These are phyloP conservation scores for Bruguiera gymnorhiza DNA, from an alignment of 345 rosid genomes.

Conservation along the genomic window DNA sequence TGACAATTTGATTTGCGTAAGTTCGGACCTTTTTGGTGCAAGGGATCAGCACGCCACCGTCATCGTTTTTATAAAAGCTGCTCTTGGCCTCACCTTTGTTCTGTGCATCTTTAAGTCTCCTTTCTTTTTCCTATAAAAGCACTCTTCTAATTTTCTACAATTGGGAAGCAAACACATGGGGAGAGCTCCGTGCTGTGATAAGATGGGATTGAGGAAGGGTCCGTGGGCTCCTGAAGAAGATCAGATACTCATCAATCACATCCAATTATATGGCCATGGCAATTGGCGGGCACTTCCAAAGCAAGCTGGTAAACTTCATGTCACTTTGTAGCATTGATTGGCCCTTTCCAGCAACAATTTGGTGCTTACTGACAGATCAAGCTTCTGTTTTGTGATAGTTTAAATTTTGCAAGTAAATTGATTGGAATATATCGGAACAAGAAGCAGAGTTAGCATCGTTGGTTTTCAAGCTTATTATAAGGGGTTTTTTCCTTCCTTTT, in stretches of 20 bases:
- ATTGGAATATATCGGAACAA: too few species aligned
- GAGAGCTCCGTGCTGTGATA: conserved; percentile 82
- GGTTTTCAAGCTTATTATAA: neutral
- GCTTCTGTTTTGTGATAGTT: too few species aligned
- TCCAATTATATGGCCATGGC: conserved; percentile 55
- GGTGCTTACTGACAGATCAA: too few species aligned
- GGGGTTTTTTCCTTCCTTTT: neutral
- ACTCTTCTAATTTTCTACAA: neutral
- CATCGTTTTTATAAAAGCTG: neutral
- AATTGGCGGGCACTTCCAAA: conserved; percentile 83
- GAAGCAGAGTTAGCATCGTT: neutral
- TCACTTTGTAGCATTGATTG: neutral
- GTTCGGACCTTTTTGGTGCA: neutral
- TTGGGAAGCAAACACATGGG: conserved; percentile 39
- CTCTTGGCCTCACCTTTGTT: neutral
- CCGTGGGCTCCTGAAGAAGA: conserved; percentile 79
- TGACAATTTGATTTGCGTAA: neutral
- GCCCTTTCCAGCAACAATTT: too few species aligned
- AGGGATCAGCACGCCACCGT: neutral
- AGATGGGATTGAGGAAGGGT: conserved; percentile 73
- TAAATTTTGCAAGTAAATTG: too few species aligned
- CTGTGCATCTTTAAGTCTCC: neutral
- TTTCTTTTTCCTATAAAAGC: neutral
- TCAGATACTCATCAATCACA: conserved; percentile 44
- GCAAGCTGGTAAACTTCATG: conserved; percentile 47